Evolutionary conservation across 805 yeast genomes (phyloP).

Genomic region (Yarrowia sp.): DNA sequence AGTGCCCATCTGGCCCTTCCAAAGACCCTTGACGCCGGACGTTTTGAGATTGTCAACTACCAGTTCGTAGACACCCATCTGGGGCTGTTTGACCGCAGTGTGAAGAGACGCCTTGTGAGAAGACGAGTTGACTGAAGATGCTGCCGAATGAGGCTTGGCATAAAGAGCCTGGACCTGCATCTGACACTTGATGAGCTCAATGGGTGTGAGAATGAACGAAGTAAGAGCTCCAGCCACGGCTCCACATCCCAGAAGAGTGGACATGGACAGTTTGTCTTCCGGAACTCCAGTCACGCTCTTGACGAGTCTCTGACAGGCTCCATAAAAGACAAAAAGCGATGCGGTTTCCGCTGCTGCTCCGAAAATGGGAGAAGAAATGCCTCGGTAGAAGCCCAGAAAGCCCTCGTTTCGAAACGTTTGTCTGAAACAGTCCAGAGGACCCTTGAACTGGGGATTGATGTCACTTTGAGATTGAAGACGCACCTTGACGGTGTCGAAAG

Average conservation of each 20-base stretch:
- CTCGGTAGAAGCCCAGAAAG: conserved; percentile 68
- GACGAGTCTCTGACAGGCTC: conserved; percentile 27
- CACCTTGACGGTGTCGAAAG: conserved; percentile 90
- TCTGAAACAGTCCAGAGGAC: conserved; percentile 63
- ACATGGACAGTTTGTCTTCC: conserved; percentile 38
- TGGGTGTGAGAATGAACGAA: conserved; percentile 80
- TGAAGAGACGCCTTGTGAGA: conserved; percentile 32
- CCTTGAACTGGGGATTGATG: conserved; percentile 47
- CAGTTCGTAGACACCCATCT: conserved; percentile 38
- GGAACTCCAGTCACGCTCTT: conserved; percentile 5
- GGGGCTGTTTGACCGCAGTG: conserved; percentile 26
- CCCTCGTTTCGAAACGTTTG: conserved; percentile 70
- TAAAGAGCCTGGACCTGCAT: conserved; percentile 62
- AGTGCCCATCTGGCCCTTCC: conserved; percentile 86
- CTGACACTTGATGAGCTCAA: conserved; percentile 86
- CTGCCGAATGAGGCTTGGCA: conserved; percentile 30
- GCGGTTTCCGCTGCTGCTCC: conserved; percentile 94
- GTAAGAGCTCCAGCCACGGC: conserved; percentile 80
- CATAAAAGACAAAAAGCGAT: conserved; percentile 55
- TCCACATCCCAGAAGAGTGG: conserved; percentile 61
- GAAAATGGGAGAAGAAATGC: conserved; percentile 73
- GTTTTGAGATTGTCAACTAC: conserved; percentile 44
- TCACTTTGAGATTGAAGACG: conserved; percentile 75
- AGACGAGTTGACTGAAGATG: neutral
- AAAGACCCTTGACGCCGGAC: conserved; percentile 68